Evolutionary conservation across 129 eudicot genomes (phyloP).

Genomic region (Pseudognaphalium luteoalbum): DNA sequence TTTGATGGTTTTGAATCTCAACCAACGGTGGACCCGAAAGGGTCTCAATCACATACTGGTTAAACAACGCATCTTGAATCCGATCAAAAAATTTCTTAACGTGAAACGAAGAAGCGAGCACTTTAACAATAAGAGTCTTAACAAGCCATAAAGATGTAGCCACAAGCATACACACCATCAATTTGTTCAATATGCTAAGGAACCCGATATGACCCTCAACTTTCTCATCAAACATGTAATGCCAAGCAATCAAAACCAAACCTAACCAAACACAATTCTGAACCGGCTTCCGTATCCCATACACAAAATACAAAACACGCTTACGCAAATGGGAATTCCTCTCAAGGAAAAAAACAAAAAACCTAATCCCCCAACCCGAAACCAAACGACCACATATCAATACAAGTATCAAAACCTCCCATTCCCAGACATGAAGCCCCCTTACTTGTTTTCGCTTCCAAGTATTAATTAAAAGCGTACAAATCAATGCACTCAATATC

Average conservation of each 20-base stretch:
- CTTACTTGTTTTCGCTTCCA: slow-evolving; percentile 46
- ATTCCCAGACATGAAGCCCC: slow-evolving; percentile 72
- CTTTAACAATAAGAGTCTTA: slow-evolving; percentile 81
- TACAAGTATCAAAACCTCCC: slow-evolving; percentile 81
- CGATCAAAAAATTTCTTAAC: slow-evolving; percentile 89
- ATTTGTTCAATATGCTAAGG: slow-evolving; percentile 46
- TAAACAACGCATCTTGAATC: slow-evolving; percentile 78
- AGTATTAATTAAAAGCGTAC: slow-evolving; percentile 37
- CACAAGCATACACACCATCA: slow-evolving; percentile 63
- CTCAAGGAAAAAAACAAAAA: slow-evolving; percentile 68
- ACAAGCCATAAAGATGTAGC: slow-evolving; percentile 69
- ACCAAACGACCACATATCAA: slow-evolving; percentile 82
- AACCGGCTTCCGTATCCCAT: slow-evolving; percentile 67
- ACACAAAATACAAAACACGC: slow-evolving; percentile 71
- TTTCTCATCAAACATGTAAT: slow-evolving; percentile 57
- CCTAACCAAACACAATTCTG: slow-evolving; percentile 83
- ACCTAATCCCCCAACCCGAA: slow-evolving; percentile 70
- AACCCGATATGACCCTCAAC: slow-evolving; percentile 51
- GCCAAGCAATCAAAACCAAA: slow-evolving; percentile 77
- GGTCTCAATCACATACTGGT: slow-evolving; percentile 78
- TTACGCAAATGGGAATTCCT: slow-evolving; percentile 67
- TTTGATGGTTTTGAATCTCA: slow-evolving; percentile 41
- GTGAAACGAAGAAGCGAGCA: slow-evolving; percentile 82
- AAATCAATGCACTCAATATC: slow-evolving; percentile 42
- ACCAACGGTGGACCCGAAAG: slow-evolving; percentile 75